Conservation (phyloP, 805 yeast genomes). For the Jamesozyma spencerorum region DNA sequence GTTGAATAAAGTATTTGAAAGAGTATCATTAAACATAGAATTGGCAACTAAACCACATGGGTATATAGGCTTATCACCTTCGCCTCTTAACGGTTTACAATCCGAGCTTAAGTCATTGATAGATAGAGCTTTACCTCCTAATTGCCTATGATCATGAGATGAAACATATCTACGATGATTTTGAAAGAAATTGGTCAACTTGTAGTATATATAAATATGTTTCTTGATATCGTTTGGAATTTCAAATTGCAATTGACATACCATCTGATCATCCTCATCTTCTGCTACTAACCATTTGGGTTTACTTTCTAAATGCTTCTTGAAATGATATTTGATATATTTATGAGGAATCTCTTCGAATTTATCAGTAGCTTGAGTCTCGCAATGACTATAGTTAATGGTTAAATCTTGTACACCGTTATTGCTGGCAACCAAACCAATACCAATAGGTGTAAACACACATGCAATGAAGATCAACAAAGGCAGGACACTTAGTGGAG, state of each 20-base stretch:
- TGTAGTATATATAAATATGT: constrained; percentile 72
- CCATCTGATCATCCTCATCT: constrained; percentile 31
- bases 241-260: constrained; percentile 63
- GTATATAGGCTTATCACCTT: constrained; percentile 38
- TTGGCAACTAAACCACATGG: constrained; percentile 85
- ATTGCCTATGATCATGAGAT: constrained; percentile 71
- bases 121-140: constrained; percentile 64
- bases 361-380: constrained; percentile 35
- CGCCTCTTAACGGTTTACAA: constrained; percentile 30
- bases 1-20: constrained; percentile 37
- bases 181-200: constrained; percentile 83
- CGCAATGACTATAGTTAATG: constrained; percentile 71
- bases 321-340: constrained; percentile 55
- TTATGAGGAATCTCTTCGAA: constrained; percentile 50
- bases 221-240: constrained; percentile 61
- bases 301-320: constrained; percentile 23
- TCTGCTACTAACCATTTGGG: constrained; percentile 57
- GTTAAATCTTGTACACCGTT: constrained; percentile 64
- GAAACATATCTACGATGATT: constrained; percentile 91
- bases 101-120: constrained; percentile 39
- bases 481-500: constrained; percentile 87
- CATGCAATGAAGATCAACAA: constrained; percentile 63
- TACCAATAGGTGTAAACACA: constrained; percentile 85
- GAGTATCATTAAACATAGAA: constrained; percentile 71
- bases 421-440: constrained; percentile 73